Evolutionary conservation across 2,329 filamentous ascomycete species (phyloP).

Genomic region (Aspergillus sp.): DNA sequence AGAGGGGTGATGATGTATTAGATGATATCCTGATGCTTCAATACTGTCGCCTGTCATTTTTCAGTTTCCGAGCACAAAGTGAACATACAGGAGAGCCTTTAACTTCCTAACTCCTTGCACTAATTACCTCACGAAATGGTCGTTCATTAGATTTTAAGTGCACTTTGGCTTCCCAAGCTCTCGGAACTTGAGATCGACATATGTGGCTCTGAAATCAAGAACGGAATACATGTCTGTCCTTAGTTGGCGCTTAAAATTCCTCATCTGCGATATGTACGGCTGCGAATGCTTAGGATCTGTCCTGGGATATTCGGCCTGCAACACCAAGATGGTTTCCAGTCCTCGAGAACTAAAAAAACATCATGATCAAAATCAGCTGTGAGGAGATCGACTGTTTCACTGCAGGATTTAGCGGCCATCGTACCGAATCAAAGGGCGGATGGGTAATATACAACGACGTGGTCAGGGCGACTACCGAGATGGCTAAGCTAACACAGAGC

Average conservation of each 20-base stretch:
- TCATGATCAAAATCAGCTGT: neutral
- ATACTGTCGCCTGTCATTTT: neutral
- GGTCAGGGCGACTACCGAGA: neutral
- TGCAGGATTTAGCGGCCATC: neutral
- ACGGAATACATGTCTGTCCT: neutral
- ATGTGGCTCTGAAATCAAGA: neutral
- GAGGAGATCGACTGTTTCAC: neutral
- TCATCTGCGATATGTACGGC: neutral
- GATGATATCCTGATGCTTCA: neutral
- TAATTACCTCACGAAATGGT: neutral
- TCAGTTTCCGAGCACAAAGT: neutral
- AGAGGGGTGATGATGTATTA: neutral
- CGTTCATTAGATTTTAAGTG: neutral
- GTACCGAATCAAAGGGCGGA: neutral
- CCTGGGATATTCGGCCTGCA: neutral
- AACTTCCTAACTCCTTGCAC: no score
- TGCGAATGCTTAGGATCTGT: neutral
- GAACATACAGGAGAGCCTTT: neutral
- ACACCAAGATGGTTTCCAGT: neutral
- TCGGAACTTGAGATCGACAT: neutral
- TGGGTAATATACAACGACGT: neutral
- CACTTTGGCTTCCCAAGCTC: neutral
- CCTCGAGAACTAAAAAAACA: neutral
- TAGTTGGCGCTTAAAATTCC: neutral
- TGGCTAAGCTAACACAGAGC: neutral